Evolutionary conservation across 179 eudicot genomes (phyloP), one percentile per base, ranked within the genome.

Genomic region (Nepenthes alata): DNA sequence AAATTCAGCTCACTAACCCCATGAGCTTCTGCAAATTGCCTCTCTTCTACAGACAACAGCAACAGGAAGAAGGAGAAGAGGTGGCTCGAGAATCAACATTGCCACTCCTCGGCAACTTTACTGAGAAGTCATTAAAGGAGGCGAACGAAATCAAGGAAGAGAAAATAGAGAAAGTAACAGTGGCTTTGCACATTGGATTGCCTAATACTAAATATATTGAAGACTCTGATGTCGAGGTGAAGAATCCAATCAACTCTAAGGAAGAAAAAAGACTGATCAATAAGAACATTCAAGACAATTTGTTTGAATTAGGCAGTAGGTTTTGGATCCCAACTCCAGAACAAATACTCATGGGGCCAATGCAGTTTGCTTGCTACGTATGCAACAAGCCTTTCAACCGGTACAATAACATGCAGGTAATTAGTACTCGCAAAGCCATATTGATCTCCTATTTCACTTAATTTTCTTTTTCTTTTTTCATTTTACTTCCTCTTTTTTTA

Each of bases 401-500:
- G 66, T 81, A 83, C 83, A 83, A 83, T 65, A 83, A 83, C 78
- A 80, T 83, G 88, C 88, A 83, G 88, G 88, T 83, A 45, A 59
- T 14, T 47, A 45, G 13, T 53, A n/a, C 25, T 16, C 12, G 1
- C 6, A 16, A 3, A 16, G 13, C 5, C 36, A 4, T 55, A 55
- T 34, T 35, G 14, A 15, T 13, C 37, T 55, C 2, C 35, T 55
- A 3, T 55, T 5, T 7, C 45, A 4, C 45, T 7, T 41, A 4
- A 4, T 7, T 7, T 7, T 41, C 8, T 41, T 41, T 41, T 41
- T 41, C 45, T 7, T 41, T 4, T 7, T 7, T 7, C 8, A 4
- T 41, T 4, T 4, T 41, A 4, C 45, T 7, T 7, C 45, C 45
- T 41, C 8, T 41, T 41, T 7, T 41, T 41, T 41, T 41, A 41